Percentiles rank a stretch among this genome's conserved stretches.
These are phyloP conservation scores for Alloteropsis semialata DNA, from an alignment of 176 grass and related monocot genomes.

Conservation along the genomic window DNA sequence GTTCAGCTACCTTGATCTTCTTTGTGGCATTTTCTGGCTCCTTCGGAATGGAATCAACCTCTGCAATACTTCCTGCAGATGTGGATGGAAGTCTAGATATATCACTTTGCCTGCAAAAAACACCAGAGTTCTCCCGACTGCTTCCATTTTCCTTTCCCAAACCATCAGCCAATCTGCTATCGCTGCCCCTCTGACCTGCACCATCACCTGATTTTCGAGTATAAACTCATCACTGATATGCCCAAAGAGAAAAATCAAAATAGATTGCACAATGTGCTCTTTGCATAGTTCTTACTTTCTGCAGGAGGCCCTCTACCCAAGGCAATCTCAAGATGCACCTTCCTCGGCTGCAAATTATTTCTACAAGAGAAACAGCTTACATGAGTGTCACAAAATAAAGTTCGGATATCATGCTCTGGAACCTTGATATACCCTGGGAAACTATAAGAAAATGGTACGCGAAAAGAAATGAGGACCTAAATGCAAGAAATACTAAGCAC, in stretches of 20 bases:
- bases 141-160: conserved; percentile 69
- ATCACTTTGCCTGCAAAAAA: conserved; percentile 59
- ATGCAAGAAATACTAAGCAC: conserved; percentile 99
- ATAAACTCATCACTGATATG: conserved; percentile 32
- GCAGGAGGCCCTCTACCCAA: conserved; percentile 54
- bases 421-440: neutral
- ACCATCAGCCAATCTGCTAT: conserved; percentile 74
- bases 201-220: conserved; percentile 49
- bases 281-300: conserved; percentile 69
- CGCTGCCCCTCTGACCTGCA: conserved; percentile 53
- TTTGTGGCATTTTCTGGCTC: conserved; percentile 62
- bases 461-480: conserved; percentile 52
- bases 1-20: conserved; percentile 56
- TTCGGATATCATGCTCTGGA: conserved; percentile 7
- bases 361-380: conserved; percentile 43
- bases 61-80: conserved; percentile 76
- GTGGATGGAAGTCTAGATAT: conserved; percentile 49
- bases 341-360: conserved; percentile 86
- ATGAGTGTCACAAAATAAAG: conserved; percentile 25
- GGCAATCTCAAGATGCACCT: conserved; percentile 95
- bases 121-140: conserved; percentile 58
- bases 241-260: conserved; percentile 19
- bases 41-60: conserved; percentile 65
- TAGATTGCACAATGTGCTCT: conserved; percentile 9
- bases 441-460: neutral